phyloP scores from a whole-genome alignment of 2,329 filamentous ascomycete genomes.

The Periconia digitata region DNA sequence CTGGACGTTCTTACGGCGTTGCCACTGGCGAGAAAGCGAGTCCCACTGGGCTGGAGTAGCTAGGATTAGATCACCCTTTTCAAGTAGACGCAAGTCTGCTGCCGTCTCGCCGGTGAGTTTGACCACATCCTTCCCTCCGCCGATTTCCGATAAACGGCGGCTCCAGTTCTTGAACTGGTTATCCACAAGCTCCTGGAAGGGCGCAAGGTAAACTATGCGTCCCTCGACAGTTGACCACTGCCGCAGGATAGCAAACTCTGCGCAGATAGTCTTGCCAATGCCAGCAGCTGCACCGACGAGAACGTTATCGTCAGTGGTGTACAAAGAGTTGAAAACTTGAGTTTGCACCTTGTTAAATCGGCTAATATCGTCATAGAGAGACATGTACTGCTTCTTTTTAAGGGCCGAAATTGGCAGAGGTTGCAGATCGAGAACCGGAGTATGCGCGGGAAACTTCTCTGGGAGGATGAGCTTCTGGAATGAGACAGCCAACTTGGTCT shows the following conservation, averaged over 20 bases:
- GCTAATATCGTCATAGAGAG: slow-evolving; percentile 79
- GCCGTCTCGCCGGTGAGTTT: slow-evolving; percentile 94
- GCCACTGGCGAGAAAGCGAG: slow-evolving; percentile 92
- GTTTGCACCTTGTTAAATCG: slow-evolving; percentile 98
- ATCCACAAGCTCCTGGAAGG: slow-evolving; percentile 91
- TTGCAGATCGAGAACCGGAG: slow-evolving; percentile 87
- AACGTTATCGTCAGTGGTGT: slow-evolving; percentile 88
- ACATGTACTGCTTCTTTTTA: slow-evolving; percentile 80
- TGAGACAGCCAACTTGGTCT: slow-evolving; percentile 88
- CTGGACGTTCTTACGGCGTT: slow-evolving; percentile 92
- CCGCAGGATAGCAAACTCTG: slow-evolving; percentile 86
- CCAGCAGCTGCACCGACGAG: slow-evolving; percentile 91
- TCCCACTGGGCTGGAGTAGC: slow-evolving; percentile 97
- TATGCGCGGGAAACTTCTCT: slow-evolving; percentile 93
- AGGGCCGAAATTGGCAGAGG: slow-evolving; percentile 85
- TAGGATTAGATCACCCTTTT: slow-evolving; percentile 83
- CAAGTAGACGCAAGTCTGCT: slow-evolving; percentile 84
- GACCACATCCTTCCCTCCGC: slow-evolving; percentile 84
- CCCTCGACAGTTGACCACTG: slow-evolving; percentile 79
- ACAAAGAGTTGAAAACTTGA: slow-evolving; percentile 93
- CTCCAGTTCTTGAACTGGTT: slow-evolving; percentile 82
- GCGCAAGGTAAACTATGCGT: slow-evolving; percentile 89
- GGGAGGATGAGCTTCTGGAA: slow-evolving; percentile 95
- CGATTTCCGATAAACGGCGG: slow-evolving; percentile 69
- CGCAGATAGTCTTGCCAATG: slow-evolving; percentile 95